phyloP scores from a whole-genome alignment of 345 rosid species.

The Sonneratia alba region DNA sequence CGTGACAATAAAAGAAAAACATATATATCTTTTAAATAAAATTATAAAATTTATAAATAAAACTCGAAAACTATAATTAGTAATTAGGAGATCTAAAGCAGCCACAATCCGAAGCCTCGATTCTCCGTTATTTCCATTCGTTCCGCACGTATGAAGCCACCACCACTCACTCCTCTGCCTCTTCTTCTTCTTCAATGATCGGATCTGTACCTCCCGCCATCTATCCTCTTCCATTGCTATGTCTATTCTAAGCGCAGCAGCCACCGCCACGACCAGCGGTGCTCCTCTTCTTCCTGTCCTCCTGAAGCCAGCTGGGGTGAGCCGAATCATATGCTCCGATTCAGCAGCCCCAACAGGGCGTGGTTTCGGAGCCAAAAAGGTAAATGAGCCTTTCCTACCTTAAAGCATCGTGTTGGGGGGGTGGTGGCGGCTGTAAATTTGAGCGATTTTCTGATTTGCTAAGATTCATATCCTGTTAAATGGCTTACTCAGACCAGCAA shows the following conservation, averaged over 20 bases:
- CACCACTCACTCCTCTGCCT: no score
- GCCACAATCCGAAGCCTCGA: no score
- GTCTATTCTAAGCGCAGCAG: neutral
- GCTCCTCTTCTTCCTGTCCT: neutral
- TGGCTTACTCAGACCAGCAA: constrained; percentile 19
- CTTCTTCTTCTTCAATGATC: no score
- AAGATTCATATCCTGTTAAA: neutral
- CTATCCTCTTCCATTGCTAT: neutral
- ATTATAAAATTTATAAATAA: no score
- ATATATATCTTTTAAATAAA: no score
- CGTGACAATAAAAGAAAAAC: no score
- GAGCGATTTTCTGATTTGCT: neutral
- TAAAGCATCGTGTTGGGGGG: neutral
- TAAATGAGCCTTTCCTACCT: neutral
- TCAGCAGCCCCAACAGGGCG: constrained; percentile 24
- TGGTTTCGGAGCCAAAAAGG: constrained; percentile 35
- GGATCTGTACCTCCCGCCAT: no score
- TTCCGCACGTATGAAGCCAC: no score
- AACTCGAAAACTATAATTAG: no score
- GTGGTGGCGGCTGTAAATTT: neutral
- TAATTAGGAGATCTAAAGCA: no score
- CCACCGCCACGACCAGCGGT: neutral
- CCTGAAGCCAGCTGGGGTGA: neutral
- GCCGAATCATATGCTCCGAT: constrained; percentile 30
- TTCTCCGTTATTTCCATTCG: no score